Conservation (phyloP, 2,329 filamentous ascomycete species). For the Fusarium sublunatum region DNA sequence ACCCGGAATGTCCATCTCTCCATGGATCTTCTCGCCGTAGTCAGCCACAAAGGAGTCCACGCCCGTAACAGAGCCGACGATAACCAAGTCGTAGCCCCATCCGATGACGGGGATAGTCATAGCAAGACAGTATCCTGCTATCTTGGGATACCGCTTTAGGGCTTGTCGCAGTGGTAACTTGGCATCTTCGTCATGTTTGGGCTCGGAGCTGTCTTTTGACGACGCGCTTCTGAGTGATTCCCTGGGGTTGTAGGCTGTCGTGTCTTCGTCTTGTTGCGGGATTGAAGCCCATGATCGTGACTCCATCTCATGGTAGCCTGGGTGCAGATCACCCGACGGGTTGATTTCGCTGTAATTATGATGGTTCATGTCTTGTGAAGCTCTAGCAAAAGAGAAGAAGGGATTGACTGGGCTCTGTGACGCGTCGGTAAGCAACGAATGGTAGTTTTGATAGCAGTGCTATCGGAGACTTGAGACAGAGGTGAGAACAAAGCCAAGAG, state of each 20-base stretch:
- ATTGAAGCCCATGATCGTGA: conserved; percentile 10
- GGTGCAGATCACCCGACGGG: conserved; percentile 1
- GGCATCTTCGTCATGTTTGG: conserved; percentile 15
- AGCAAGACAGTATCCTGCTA: conserved; percentile 43
- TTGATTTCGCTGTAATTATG: conserved; percentile 8
- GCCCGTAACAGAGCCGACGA: conserved; percentile 45
- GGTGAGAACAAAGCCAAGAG: no score
- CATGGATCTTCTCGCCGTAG: conserved; percentile 44
- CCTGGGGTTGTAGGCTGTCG: conserved; percentile 15
- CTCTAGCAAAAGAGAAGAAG: background rate
- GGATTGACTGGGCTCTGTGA: no score
- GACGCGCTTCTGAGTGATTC: background rate
- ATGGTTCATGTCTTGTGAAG: conserved; percentile 7
- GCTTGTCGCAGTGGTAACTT: conserved; percentile 44
- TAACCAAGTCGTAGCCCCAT: conserved; percentile 47
- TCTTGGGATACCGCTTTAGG: conserved; percentile 44
- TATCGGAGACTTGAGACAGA: no score
- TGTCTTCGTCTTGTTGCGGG: conserved; percentile 15
- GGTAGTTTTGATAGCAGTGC: no score
- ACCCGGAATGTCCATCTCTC: conserved; percentile 40
- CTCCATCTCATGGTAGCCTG: conserved; percentile 28
- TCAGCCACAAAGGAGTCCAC: conserved; percentile 47
- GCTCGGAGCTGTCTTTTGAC: background rate
- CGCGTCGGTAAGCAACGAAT: no score
- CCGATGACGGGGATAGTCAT: conserved; percentile 46